Evolutionary conservation across 2,329 filamentous ascomycete genomes (phyloP).

Genomic region (Colletotrichum sp.): DNA sequence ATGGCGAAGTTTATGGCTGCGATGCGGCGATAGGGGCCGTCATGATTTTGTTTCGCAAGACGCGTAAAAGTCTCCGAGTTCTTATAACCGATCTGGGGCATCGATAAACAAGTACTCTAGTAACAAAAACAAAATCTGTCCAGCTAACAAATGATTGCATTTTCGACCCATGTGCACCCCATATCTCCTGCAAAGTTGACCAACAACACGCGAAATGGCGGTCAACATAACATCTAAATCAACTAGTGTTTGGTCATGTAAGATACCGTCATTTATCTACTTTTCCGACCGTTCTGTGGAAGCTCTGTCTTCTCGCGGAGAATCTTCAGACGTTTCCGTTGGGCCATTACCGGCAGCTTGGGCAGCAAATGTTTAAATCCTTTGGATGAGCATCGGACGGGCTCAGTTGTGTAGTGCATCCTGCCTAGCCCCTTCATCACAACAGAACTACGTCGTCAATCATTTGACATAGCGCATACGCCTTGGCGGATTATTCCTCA

Average conservation of each 20-base stretch:
- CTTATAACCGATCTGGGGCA: not conserved
- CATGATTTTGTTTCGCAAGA: not conserved
- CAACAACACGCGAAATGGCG: not conserved
- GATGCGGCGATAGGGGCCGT: not conserved
- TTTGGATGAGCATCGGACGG: not conserved
- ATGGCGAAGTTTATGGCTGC: not conserved
- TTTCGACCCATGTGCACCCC: not conserved
- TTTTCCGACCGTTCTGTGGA: not conserved
- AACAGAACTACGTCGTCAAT: not conserved
- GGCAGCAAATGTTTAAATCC: not conserved
- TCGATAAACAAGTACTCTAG: not conserved
- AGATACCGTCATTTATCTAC: fast-evolving
- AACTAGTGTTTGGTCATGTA: not conserved
- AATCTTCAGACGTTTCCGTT: not conserved
- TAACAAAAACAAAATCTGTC: not conserved
- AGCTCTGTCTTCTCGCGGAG: fast-evolving
- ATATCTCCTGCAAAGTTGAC: not conserved
- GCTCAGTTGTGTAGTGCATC: not conserved
- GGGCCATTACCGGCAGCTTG: not conserved
- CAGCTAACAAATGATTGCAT: not conserved
- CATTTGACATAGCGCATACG: not conserved
- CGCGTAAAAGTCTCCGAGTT: not conserved
- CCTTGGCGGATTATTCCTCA: not conserved
- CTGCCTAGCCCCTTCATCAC: fast-evolving
- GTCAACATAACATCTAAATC: not conserved